A percentile compares a stretch with the other conserved stretches of the same genome.
Conservation (phyloP, 345 rosid species). For the Barbarea vulgaris region DNA sequence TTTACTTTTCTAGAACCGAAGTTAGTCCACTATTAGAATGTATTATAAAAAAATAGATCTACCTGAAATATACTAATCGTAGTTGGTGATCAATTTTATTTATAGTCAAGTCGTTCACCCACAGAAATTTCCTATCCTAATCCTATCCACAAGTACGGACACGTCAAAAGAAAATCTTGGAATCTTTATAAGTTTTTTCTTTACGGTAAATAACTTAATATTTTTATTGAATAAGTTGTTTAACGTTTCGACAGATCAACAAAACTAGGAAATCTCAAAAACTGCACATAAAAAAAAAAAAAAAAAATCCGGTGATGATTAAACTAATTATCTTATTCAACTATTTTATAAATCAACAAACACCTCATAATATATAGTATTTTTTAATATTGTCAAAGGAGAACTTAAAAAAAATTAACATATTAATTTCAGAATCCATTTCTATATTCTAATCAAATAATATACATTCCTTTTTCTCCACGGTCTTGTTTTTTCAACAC, state of each 20-base stretch:
- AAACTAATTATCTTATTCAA: no score
- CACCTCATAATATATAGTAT: neutral
- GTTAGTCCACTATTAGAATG: neutral
- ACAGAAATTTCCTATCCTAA: neutral
- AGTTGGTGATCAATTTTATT: constrained; percentile 2
- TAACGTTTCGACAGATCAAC: no score
- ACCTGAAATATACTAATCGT: neutral
- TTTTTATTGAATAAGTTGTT: neutral
- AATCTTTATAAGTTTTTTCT: neutral
- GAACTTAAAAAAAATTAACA: no score
- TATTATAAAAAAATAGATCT: no score
- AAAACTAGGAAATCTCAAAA: neutral
- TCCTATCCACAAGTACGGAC: neutral
- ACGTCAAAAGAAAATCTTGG: neutral
- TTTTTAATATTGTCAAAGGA: no score
- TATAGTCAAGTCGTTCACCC: neutral
- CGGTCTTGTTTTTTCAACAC: neutral
- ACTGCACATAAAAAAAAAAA: neutral
- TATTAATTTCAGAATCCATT: neutral
- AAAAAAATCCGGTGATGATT: neutral
- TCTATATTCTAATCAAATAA: neutral
- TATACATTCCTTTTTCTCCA: neutral
- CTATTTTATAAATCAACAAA: neutral
- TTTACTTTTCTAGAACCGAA: neutral
- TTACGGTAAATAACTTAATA: no score